These are phyloP conservation scores for Panaeolus cyanescens DNA, from an alignment of 768 basidiomycete genomes.

Conservation along the genomic window DNA sequence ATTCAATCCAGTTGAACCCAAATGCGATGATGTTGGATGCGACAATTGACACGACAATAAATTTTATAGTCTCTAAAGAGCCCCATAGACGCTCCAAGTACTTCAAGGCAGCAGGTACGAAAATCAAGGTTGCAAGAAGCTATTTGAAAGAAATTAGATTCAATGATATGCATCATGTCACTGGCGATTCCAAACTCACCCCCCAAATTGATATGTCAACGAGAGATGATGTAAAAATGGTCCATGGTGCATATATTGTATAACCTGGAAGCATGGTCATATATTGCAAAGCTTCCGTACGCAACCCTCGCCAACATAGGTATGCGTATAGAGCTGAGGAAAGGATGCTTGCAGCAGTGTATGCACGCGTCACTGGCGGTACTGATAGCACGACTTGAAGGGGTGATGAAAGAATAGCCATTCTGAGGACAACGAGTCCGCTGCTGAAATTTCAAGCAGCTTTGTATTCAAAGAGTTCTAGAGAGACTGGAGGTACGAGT, in stretches of 20 bases:
- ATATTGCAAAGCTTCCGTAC: conserved; percentile 53
- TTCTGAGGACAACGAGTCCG: conserved; percentile 26
- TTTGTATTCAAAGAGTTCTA: not conserved
- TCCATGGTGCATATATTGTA: conserved; percentile 89
- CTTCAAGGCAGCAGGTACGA: conserved; percentile 80
- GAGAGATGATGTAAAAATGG: conserved; percentile 83
- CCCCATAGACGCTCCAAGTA: conserved; percentile 98
- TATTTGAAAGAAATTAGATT: conserved; percentile 37
- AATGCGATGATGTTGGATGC: conserved; percentile 89
- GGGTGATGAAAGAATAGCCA: conserved; percentile 80
- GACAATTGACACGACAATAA: conserved; percentile 77
- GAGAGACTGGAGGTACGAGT: not conserved
- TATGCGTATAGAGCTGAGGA: conserved; percentile 64
- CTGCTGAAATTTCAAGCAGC: not conserved
- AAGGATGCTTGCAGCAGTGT: conserved; percentile 62
- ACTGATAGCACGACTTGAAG: conserved; percentile 67
- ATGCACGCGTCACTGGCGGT: conserved; percentile 78
- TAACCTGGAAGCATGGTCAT: conserved; percentile 81
- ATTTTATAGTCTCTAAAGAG: conserved; percentile 79
- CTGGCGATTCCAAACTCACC: conserved; percentile 48
- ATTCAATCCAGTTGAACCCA: conserved; percentile 89
- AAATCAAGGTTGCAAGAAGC: conserved; percentile 76
- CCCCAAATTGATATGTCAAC: conserved; percentile 85
- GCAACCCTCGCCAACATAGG: conserved; percentile 55
- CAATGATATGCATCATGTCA: conserved; percentile 5